These are phyloP conservation scores for Ustilago trichophora DNA, from an alignment of 1,284 basidiomycete species.

Conservation along the genomic window DNA sequence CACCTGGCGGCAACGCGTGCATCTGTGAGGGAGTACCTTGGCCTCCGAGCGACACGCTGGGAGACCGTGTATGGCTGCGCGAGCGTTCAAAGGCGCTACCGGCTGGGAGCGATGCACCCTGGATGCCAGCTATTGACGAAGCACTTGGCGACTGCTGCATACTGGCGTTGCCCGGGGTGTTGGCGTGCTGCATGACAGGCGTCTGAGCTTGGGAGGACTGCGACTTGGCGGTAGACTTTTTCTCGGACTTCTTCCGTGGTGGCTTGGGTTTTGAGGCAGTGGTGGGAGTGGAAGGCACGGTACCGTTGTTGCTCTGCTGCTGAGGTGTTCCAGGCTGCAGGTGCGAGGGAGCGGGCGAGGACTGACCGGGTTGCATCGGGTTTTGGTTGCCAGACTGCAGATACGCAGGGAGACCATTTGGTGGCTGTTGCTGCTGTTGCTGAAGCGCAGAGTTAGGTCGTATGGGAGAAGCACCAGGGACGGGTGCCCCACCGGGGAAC, in stretches of 20 bases:
- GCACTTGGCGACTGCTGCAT: constrained; percentile 42
- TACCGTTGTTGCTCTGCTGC: constrained; percentile 28
- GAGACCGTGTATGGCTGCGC: constrained; percentile 51
- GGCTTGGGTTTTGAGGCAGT: constrained; percentile 38
- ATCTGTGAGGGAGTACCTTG: constrained; percentile 44
- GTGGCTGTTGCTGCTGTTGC: constrained; percentile 24
- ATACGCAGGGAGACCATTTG: constrained; percentile 44
- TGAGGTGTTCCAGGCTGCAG: constrained; percentile 42
- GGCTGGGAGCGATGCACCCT: constrained; percentile 28
- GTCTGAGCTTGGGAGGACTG: constrained; percentile 35
- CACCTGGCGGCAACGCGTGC: constrained; percentile 30
- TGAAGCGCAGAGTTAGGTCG: constrained; percentile 35
- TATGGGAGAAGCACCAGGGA: constrained; percentile 26
- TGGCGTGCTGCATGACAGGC: constrained; percentile 41
- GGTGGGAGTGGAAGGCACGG: constrained; percentile 25
- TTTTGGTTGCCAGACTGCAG: constrained; percentile 31
- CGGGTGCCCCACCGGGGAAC: constrained; percentile 17
- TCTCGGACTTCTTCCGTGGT: constrained; percentile 43
- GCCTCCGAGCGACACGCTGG: constrained; percentile 37
- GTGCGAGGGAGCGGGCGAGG: constrained; percentile 27
- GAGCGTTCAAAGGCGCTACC: constrained; percentile 48
- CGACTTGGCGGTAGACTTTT: constrained; percentile 37
- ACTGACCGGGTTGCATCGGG: constrained; percentile 22
- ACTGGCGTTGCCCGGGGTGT: constrained; percentile 16
- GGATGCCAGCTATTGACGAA: constrained; percentile 40